These are phyloP conservation scores for Penicillium herquei DNA, from an alignment of 495 filamentous ascomycete species.

Conservation along the genomic window DNA sequence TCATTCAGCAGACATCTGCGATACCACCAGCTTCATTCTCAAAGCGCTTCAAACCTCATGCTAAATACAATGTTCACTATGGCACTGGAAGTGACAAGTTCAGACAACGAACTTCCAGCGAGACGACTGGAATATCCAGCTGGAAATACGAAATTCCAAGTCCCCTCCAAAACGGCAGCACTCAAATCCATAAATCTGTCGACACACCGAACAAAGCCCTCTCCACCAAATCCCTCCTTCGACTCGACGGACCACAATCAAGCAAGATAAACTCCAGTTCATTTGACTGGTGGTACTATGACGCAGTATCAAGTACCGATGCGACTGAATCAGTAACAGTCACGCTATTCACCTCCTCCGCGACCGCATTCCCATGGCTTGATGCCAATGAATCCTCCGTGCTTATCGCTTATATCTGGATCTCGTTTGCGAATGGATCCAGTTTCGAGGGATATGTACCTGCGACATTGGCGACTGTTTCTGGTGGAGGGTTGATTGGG, in stretches of 20 bases:
- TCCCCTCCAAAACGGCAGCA: slow-evolving; percentile 9
- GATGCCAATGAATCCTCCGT: slow-evolving; percentile 11
- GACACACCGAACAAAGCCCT: slow-evolving; percentile 3
- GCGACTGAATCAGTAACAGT: slow-evolving; percentile 21
- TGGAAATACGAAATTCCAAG: slow-evolving; percentile 16
- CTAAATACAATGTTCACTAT: too few relatives aligned
- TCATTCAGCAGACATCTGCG: too few relatives aligned
- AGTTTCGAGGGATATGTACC: slow-evolving; percentile 17
- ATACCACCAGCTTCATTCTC: too few relatives aligned
- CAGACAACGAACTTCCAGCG: background rate
- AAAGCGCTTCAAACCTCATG: too few relatives aligned
- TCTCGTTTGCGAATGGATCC: slow-evolving; percentile 24
- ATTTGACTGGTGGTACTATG: slow-evolving; percentile 46
- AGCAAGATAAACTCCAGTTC: slow-evolving; percentile 25
- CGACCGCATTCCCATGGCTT: slow-evolving; percentile 22
- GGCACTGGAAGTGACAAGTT: background rate
- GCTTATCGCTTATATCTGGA: slow-evolving; percentile 25
- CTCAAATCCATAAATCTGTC: slow-evolving; percentile 13
- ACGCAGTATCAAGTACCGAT: slow-evolving; percentile 25
- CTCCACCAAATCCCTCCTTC: slow-evolving; percentile 5
- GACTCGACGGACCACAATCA: slow-evolving; percentile 32
- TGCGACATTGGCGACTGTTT: slow-evolving; percentile 17
- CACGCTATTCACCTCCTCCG: slow-evolving; percentile 28
- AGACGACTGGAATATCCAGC: background rate
- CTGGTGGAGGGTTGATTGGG: background rate